A percentile compares a stretch with the other conserved stretches of the same genome.
Evolutionary conservation across 345 rosid genomes (phyloP).

Genomic region (Kernera saxatilis): DNA sequence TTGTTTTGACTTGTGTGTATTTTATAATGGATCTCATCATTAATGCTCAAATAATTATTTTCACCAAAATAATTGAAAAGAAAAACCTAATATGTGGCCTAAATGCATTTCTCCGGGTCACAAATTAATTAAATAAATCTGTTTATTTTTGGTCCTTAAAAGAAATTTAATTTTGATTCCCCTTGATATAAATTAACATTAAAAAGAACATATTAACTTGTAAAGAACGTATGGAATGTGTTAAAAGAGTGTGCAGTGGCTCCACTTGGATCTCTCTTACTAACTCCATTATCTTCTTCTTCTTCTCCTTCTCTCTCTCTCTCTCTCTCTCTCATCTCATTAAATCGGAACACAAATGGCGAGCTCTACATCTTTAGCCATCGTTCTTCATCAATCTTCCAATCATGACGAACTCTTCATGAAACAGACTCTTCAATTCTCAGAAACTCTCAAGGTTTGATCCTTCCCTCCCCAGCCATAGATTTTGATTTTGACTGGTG

Average conservation of each 20-base stretch:
- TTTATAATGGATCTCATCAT: background rate
- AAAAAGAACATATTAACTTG: background rate
- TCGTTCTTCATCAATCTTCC: slow-evolving; percentile 41
- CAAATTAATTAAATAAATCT: background rate
- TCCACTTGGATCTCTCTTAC: slow-evolving; percentile 24
- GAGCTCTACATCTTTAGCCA: slow-evolving; percentile 39
- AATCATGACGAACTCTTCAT: slow-evolving; percentile 63
- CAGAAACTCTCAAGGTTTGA: slow-evolving; percentile 62
- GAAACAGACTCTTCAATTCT: slow-evolving; percentile 63
- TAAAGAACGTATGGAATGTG: slow-evolving; percentile 22
- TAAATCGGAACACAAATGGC: slow-evolving; percentile 14
- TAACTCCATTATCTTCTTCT: slow-evolving; percentile 22
- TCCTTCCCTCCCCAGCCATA: background rate
- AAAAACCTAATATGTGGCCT: background rate
- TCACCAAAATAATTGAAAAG: background rate
- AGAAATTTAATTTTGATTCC: background rate
- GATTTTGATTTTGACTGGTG: background rate
- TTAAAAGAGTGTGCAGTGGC: slow-evolving; percentile 6
- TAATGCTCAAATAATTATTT: slow-evolving; percentile 1
- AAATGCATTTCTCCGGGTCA: slow-evolving; percentile 8
- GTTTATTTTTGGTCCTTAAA: background rate
- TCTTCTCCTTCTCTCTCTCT: background rate
- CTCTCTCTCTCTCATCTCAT: slow-evolving; percentile 5
- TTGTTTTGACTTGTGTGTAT: slow-evolving; percentile 1
- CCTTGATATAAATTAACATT: background rate